A percentile compares a stretch with the other conserved stretches of the same genome.
These are phyloP conservation scores for Mycena olivaceomarginata DNA, from an alignment of 768 basidiomycete species.

Conservation along the genomic window DNA sequence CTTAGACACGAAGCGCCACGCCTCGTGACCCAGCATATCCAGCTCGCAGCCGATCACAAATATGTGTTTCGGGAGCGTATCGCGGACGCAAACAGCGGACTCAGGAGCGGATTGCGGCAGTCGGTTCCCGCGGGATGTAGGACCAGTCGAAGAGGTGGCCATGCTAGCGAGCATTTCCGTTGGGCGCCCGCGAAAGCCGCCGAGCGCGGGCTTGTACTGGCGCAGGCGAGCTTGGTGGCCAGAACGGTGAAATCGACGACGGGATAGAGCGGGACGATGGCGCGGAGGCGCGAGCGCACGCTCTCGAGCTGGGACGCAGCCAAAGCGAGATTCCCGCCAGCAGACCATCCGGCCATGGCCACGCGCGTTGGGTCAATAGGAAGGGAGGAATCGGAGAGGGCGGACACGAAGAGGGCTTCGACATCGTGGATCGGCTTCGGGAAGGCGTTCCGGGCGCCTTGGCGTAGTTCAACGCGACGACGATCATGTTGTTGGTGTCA, in stretches of 20 bases:
- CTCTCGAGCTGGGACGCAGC: not conserved
- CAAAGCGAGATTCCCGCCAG: not conserved
- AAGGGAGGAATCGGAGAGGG: not conserved
- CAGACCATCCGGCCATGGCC: conserved; percentile 1
- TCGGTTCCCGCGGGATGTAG: not conserved
- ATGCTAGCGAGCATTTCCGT: not conserved
- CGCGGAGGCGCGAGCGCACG: not conserved
- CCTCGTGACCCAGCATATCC: not conserved
- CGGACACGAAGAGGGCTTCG: conserved; percentile 8
- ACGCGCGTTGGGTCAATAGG: not conserved
- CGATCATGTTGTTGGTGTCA: not conserved
- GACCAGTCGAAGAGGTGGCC: not conserved
- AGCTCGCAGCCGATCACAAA: not conserved
- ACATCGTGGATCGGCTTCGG: not conserved
- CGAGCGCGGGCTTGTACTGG: conserved; percentile 1
- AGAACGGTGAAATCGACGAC: not conserved
- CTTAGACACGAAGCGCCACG: not conserved
- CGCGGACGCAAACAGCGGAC: not conserved
- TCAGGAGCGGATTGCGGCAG: not conserved
- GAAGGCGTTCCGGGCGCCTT: not conserved
- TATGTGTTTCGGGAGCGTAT: not conserved
- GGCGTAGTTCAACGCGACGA: conserved; percentile 12
- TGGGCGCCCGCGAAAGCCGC: not conserved
- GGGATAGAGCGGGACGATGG: conserved; percentile 7
- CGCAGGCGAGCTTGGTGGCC: not conserved